Evolutionary conservation across 108 stramenopile genomes (phyloP), one percentile per base, ranked within the genome.

Genomic region (Discostella stelligeroides): DNA sequence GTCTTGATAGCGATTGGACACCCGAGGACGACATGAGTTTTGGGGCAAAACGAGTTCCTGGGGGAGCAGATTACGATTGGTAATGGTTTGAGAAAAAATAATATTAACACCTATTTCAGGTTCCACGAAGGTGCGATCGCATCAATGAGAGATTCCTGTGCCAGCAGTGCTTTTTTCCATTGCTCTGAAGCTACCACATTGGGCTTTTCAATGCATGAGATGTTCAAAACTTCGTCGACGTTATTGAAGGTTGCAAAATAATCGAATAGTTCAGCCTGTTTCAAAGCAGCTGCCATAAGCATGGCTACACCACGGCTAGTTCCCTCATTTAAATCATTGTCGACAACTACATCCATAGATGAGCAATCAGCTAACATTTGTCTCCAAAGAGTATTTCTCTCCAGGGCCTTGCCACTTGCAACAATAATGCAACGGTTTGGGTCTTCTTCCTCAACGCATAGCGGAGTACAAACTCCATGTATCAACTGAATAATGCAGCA

Each of bases 1-100:
- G 92, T 12, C 76, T 97, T 47, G 94, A 97, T 83, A 84, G 82
- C 10, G 88, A 91, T 60, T 96, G 92, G 92, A 48, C 69, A 15
- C 85, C 81, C 34, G 94, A 95, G 74, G 89, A 89, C 67, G 91
- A 93, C 63, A 61, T 78, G n/a, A 75, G 75, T 15, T 94, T 76
- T 59, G 92, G 92, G 17, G 86, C 85, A 51, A 89, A 84, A 11
- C 69, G 94, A 53, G 64, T 82, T 23, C 89, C 89, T 1, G 93
- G 93, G 14, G 77, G 73, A n/a, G 82, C 77, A 12, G 73, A 82
- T 63, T 79, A 79, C 34, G 82, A 82, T 65, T 82, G 82, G 82
- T 82, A 58, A 72, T 49, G n/a, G 48, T 34, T 34, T 34, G 34
- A 34, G 34, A 49, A 49, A 17, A n/a, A n/a, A n/a, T n/a, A n/a